These are phyloP conservation scores for Carallia brachiata DNA, from an alignment of 345 rosid species.

Conservation along the genomic window DNA sequence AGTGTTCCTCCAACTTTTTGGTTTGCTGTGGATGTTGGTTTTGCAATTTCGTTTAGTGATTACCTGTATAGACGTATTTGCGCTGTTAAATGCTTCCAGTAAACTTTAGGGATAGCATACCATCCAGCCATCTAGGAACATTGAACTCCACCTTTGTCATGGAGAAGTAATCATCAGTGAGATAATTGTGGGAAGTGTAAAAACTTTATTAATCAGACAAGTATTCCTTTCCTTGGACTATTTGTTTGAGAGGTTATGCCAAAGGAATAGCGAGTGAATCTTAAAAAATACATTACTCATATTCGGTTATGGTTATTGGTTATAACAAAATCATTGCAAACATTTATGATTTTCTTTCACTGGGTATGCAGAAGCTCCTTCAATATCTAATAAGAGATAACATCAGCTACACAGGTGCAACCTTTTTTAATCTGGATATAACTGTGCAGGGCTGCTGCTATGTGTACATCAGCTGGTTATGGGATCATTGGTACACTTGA, in stretches of 20 bases:
- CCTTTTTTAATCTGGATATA: slow-evolving; percentile 12
- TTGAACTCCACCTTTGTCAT: too few species aligned
- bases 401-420: neutral
- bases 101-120: neutral
- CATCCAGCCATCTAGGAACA: neutral
- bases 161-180: too few species aligned
- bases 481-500: slow-evolving; percentile 76
- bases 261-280: too few species aligned
- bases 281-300: too few species aligned
- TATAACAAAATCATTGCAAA: too few species aligned
- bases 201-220: too few species aligned
- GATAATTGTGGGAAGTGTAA: too few species aligned
- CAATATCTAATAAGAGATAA: slow-evolving; percentile 1
- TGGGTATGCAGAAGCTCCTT: slow-evolving; percentile 7
- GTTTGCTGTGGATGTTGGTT: neutral
- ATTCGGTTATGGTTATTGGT: too few species aligned
- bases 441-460: slow-evolving; percentile 56
- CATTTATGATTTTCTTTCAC: neutral
- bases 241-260: too few species aligned
- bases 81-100: neutral
- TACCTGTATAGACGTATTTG: neutral
- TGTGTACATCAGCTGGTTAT: slow-evolving; percentile 45
- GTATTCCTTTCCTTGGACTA: too few species aligned
- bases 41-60: neutral
- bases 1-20: neutral